Percentiles rank a stretch among this genome's conserved stretches.
These are phyloP conservation scores for Pseudocohnilembus persalinus DNA, from an alignment of 169 alveolate species.

Conservation along the genomic window DNA sequence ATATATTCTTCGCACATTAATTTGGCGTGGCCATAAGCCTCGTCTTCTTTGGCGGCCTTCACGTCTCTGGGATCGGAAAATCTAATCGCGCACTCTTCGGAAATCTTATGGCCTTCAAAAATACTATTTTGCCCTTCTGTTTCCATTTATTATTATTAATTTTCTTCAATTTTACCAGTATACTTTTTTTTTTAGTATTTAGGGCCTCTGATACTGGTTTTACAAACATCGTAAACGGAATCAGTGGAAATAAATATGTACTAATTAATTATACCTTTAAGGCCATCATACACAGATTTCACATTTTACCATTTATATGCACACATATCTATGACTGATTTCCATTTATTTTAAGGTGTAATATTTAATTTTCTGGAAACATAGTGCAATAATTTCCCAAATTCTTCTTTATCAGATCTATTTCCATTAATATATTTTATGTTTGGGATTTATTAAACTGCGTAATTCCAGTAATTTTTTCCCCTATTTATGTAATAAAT, in stretches of 20 bases:
- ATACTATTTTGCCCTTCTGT: too few species aligned
- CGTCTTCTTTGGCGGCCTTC: slow-evolving; percentile 23
- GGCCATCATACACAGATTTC: slow-evolving; percentile 19
- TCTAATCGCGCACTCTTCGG: slow-evolving; percentile 18
- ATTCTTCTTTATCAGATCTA: slow-evolving; percentile 34
- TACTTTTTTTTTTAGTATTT: neutral
- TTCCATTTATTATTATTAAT: too few species aligned
- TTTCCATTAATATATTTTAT: slow-evolving; percentile 38
- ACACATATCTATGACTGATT: slow-evolving; percentile 47
- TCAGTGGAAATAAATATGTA: slow-evolving; percentile 59
- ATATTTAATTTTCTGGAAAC: slow-evolving; percentile 22
- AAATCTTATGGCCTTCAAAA: neutral
- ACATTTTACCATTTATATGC: slow-evolving; percentile 10
- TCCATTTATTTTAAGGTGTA: slow-evolving; percentile 34
- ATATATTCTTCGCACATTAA: slow-evolving; percentile 40
- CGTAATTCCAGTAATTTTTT: slow-evolving; percentile 53
- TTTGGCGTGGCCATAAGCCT: slow-evolving; percentile 57
- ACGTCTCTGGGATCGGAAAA: neutral
- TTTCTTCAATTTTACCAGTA: neutral
- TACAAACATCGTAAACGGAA: slow-evolving; percentile 55
- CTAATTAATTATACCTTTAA: slow-evolving; percentile 27
- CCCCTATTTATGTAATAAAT: slow-evolving; percentile 61
- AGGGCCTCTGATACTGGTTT: neutral
- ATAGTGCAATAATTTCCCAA: slow-evolving; percentile 17
- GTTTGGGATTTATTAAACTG: neutral